Evolutionary conservation across 1,284 basidiomycete species (phyloP), one percentile per base, ranked within the genome.

Genomic region (Blastosporella zonata): DNA sequence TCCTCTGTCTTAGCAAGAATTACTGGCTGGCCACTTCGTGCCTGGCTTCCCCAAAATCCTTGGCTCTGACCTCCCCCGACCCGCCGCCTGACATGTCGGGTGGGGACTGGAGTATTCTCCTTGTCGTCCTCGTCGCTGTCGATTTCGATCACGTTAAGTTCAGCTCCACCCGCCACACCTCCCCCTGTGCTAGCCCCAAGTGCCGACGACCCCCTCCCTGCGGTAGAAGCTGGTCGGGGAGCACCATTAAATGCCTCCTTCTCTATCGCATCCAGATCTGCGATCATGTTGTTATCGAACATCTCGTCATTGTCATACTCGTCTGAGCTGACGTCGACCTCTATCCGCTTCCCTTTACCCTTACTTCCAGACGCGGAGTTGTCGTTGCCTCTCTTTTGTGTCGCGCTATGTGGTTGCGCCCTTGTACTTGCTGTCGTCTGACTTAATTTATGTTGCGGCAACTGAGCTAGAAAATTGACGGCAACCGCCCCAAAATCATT

Each of bases 61-160:
- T 38, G 52, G 38, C 37, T 41, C 33, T 29, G 47, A 23, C 48
- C 39, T 18, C 46, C 48, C 27, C 57, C 58, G 6, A 64, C 62
- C 17, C 76, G 71, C 56, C 71, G 62, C 43, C 76, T 70, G n/a
- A 79, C 73, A 64, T 75, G 72, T 43, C 78, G 64, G n/a, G 71
- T 74, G n/a, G 73, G 69, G 2, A 73, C 70, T 3, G 75, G 76
- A 21, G 74, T 63, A 57, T 86, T 85, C 63, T 87, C 83, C 61
- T 84, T 82, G 57, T 84, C 78, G 10, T 77, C 75, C 23, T 73
- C 72, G 3, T 77, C 76, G 8, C 76, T 75, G 22, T 69, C 65
- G 43, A 66, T 51, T 25, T 72, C 72, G 37, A 74, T 69, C 36
- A 62, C 64, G 45, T 75, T 72, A 6, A 69, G 59, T 20, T 68